Evolutionary conservation across 2,329 filamentous ascomycete species (phyloP), one percentile per base, ranked within the genome.

Genomic region (Cladosporium colombiae): DNA sequence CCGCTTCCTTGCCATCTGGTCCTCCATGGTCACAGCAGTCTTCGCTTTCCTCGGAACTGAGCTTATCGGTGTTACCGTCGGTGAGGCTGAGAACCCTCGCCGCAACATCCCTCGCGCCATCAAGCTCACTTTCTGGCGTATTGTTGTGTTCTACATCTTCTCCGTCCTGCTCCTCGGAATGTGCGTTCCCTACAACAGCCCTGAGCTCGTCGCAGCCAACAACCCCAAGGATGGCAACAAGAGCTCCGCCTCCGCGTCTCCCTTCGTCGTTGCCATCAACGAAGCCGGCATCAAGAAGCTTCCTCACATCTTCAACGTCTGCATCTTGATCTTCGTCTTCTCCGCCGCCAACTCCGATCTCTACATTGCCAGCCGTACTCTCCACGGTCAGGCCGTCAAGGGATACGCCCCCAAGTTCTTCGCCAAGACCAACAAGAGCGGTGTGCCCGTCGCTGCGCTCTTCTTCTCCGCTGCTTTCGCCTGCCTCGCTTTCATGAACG

Each of bases 31-130:
- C 71, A 91, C 88, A 27, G 90, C 91, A 1, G 90, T 90, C 3
- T 93, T 93, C 70, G 91, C 91, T 65, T 93, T 91, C 74, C 84
- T 93, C 5, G 90, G 90, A 66, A 91, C 90, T 2, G 90, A 93
- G 74, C 81, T 92, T 52, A 88, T 92, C 60, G 90, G 90, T 79
- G 89, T 93, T 16, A 93, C 90, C 0, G 89, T 92, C 37, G 90
- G 89, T 62, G 90, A 93, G 78, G 90, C 90, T 0, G 89, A 92
- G 79, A 93, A 93, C 79, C 91, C 91, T 0, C 87, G 90, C 74
- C 87, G 86, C 76, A 91, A 88, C 18, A 88, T 94, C 68, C 91
- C 91, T 7, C 86, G 88, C 67, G 91, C 90, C 62, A 93, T 93
- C 82, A 90, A 88, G 76, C 83, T 92, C 59, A 93, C 90, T 70